phyloP scores from a whole-genome alignment of 1,139 yeast species.

The Eremothecium sinecaudum region DNA sequence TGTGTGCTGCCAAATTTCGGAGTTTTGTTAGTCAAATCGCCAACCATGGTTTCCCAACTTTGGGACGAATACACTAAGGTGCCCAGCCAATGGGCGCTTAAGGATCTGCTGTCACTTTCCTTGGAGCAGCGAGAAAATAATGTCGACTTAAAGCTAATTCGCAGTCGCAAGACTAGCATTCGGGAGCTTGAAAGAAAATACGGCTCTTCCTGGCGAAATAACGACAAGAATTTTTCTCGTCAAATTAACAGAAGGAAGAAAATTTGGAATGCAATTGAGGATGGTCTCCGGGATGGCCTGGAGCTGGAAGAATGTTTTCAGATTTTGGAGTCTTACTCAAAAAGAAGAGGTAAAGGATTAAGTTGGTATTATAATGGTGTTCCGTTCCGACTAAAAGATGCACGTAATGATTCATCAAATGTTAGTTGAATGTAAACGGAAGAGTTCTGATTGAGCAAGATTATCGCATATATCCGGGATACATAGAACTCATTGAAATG shows the following conservation, averaged over 20 bases:
- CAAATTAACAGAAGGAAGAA: conserved; percentile 27
- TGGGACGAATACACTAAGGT: conserved; percentile 26
- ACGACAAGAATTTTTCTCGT: conserved; percentile 25
- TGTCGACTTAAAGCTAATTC: conserved; percentile 12
- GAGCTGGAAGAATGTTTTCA: conserved; percentile 18
- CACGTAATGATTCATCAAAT: no score
- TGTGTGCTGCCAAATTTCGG: conserved; percentile 21
- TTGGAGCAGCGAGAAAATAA: conserved; percentile 12
- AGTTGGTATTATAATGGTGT: conserved; percentile 27
- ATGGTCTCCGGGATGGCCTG: conserved; percentile 21
- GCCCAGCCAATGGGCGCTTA: conserved; percentile 23
- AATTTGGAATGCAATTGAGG: conserved; percentile 26
- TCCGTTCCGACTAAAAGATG: conserved; percentile 19
- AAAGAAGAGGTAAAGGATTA: conserved; percentile 19
- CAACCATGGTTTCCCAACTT: conserved; percentile 20
- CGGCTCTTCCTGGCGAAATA: conserved; percentile 26
- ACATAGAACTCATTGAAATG: no score
- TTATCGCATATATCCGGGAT: no score
- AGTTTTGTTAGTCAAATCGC: conserved; percentile 25
- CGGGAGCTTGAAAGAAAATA: conserved; percentile 17
- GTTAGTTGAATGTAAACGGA: no score
- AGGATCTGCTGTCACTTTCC: conserved; percentile 16
- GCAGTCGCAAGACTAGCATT: conserved; percentile 20
- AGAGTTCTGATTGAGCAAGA: no score
- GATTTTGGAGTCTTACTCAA: conserved; percentile 18